phyloP scores from a whole-genome alignment of 352 stramenopile species.

The Pseudoperonospora humuli region DNA sequence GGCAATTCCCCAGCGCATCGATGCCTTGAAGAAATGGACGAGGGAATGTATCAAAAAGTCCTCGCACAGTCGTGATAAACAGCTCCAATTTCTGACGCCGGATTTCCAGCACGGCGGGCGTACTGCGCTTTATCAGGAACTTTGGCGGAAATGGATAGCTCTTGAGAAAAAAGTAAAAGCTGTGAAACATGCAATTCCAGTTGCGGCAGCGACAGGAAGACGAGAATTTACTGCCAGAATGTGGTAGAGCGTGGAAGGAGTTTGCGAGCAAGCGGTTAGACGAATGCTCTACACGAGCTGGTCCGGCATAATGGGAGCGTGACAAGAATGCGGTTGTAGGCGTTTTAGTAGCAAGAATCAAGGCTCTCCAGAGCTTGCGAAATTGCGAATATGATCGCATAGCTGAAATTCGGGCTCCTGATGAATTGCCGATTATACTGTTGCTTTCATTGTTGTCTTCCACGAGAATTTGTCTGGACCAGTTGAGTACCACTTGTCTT shows the following conservation, averaged over 20 bases:
- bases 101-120: constrained; percentile 25
- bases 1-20: constrained; percentile 32
- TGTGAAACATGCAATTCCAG: constrained; percentile 42
- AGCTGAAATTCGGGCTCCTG: constrained; percentile 16
- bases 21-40: constrained; percentile 37
- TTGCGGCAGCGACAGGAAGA: constrained; percentile 37
- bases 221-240: constrained; percentile 1
- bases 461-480: constrained; percentile 18
- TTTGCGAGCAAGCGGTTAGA: constrained; percentile 9
- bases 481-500: constrained; percentile 21
- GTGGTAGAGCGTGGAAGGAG: constrained; percentile 8
- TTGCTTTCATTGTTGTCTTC: constrained; percentile 12
- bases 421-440: constrained; percentile 6
- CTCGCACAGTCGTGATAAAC: constrained; percentile 36
- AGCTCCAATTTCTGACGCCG: constrained; percentile 40
- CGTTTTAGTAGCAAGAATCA: constrained; percentile 36
- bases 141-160: constrained; percentile 49
- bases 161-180: constrained; percentile 39
- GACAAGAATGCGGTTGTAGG: constrained; percentile 16
- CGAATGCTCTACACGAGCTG: neutral
- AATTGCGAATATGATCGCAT: constrained; percentile 57
- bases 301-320: constrained; percentile 6
- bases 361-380: constrained; percentile 43
- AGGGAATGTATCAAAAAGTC: constrained; percentile 47
- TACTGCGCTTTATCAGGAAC: constrained; percentile 37